Evolutionary conservation across 73 alveolate genomes (phyloP).

Genomic region (Uronychia setigera): DNA sequence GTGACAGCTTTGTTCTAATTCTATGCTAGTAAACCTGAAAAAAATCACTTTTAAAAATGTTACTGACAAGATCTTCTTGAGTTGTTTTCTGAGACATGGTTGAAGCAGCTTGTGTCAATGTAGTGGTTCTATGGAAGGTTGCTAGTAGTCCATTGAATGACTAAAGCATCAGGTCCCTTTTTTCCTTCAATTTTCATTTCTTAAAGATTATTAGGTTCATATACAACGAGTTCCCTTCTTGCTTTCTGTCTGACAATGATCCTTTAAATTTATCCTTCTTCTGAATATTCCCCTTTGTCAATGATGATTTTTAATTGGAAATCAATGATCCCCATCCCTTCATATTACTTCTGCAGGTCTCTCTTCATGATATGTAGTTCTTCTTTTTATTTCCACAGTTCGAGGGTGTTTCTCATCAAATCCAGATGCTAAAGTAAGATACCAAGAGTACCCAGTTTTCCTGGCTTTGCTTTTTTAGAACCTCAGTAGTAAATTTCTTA

Average conservation of each 20-base stretch:
- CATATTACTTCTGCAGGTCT: neutral
- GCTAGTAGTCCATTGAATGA: neutral
- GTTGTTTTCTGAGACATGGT: too few species aligned
- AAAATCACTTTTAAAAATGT: too few species aligned
- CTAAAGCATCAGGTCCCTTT: neutral
- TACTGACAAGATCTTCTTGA: too few species aligned
- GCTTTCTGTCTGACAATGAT: neutral
- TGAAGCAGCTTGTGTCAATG: too few species aligned
- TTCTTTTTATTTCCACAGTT: neutral
- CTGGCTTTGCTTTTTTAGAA: neutral
- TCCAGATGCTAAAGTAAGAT: neutral
- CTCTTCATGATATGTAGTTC: neutral
- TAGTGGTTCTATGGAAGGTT: neutral
- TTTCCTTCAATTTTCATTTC: neutral
- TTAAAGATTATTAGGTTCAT: neutral
- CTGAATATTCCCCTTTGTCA: neutral
- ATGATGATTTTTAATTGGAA: neutral
- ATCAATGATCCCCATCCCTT: neutral
- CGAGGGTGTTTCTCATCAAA: neutral
- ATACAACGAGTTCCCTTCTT: neutral
- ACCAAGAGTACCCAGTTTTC: neutral
- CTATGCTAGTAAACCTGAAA: too few species aligned
- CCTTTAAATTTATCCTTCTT: neutral
- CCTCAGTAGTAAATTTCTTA: neutral
- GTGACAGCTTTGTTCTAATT: neutral